These are phyloP conservation scores for Kwoniella europaea DNA, from an alignment of 768 basidiomycete genomes.

Conservation along the genomic window DNA sequence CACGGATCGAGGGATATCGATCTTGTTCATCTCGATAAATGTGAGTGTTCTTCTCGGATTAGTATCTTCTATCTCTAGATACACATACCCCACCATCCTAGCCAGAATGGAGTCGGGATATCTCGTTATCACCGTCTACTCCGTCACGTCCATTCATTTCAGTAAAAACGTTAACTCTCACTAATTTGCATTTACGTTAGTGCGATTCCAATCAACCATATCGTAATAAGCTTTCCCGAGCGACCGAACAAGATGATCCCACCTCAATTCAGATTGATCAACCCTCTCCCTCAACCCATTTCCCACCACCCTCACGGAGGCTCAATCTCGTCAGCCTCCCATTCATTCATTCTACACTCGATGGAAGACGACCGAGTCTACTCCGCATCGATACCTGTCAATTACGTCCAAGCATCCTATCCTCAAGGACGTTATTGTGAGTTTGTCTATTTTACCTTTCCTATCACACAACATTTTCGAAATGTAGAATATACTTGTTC, in stretches of 20 bases:
- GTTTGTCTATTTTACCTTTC: neutral
- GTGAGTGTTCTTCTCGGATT: too few relatives aligned
- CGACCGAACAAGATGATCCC: neutral
- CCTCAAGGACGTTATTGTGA: neutral
- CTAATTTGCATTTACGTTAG: neutral
- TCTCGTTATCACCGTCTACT: too few relatives aligned
- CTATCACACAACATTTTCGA: too few relatives aligned
- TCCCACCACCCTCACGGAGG: neutral
- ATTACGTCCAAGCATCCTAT: neutral
- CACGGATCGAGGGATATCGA: too few relatives aligned
- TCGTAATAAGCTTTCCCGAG: neutral
- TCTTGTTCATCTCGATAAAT: too few relatives aligned
- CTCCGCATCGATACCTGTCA: neutral
- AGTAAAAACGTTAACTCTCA: too few relatives aligned
- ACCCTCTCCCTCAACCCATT: neutral
- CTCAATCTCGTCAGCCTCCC: neutral
- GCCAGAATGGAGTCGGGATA: too few relatives aligned
- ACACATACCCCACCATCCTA: too few relatives aligned
- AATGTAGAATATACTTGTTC: too few relatives aligned
- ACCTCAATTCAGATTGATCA: neutral
- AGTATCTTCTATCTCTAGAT: too few relatives aligned
- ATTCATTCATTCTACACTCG: constrained; percentile 5
- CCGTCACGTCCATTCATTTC: too few relatives aligned
- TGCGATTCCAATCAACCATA: neutral
- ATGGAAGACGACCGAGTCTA: constrained; percentile 4